Percentiles rank a stretch among this genome's conserved stretches.
These are phyloP conservation scores for Fusarium sp. DNA, from an alignment of 2,329 filamentous ascomycete genomes.

Conservation along the genomic window DNA sequence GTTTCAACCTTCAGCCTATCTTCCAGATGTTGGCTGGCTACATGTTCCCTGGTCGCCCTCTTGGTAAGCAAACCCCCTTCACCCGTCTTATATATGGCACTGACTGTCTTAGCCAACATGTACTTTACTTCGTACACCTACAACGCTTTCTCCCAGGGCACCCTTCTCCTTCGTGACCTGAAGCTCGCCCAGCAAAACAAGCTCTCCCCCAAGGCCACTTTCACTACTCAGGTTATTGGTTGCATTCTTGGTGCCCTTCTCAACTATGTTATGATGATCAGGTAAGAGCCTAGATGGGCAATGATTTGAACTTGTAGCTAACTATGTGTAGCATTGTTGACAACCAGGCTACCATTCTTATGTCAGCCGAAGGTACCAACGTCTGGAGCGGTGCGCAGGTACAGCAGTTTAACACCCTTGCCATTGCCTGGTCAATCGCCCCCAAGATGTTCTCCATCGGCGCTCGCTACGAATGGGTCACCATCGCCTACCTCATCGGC, in stretches of 20 bases:
- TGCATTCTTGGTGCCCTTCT: slow-evolving; percentile 62
- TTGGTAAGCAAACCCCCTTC: not conserved
- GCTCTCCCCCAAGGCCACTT: slow-evolving; percentile 17
- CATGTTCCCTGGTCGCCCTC: slow-evolving; percentile 19
- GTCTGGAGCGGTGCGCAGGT: slow-evolving; percentile 63
- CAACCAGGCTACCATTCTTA: slow-evolving; percentile 57
- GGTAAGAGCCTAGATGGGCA: not conserved
- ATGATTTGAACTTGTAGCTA: slow-evolving; percentile 7
- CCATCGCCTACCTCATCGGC: slow-evolving; percentile 47
- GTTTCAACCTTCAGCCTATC: slow-evolving; percentile 20
- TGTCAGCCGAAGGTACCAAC: slow-evolving; percentile 55
- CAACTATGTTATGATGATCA: slow-evolving; percentile 63
- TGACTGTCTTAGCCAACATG: slow-evolving; percentile 13
- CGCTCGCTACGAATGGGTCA: slow-evolving; percentile 15
- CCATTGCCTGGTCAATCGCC: slow-evolving; percentile 60
- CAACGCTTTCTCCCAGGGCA: slow-evolving; percentile 5
- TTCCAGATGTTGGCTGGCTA: slow-evolving; percentile 30
- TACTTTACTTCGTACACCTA: slow-evolving; percentile 29
- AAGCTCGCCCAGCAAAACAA: slow-evolving; percentile 27
- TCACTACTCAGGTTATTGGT: slow-evolving; percentile 61
- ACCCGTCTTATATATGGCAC: accelerated
- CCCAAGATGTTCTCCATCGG: slow-evolving; percentile 42
- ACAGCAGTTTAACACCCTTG: slow-evolving; percentile 59
- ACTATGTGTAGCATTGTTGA: slow-evolving; percentile 55
- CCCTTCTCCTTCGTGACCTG: slow-evolving; percentile 8